phyloP scores from a whole-genome alignment of 345 rosid species.

The Durio zibethinus region DNA sequence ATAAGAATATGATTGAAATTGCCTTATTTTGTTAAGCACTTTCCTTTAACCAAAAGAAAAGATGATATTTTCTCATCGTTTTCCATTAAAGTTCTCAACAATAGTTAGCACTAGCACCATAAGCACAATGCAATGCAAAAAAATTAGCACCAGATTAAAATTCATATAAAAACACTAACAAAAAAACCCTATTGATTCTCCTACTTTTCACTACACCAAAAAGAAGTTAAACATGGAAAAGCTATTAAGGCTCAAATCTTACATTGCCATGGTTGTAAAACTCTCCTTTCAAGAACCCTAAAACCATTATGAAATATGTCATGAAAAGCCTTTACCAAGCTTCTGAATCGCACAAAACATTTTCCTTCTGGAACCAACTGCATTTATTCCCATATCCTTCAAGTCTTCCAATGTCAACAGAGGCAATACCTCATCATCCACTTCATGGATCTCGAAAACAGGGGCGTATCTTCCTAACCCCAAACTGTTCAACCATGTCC shows the following conservation, averaged over 20 bases:
- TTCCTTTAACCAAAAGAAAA: slow-evolving; percentile 4
- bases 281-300: slow-evolving; percentile 25
- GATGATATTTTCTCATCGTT: not conserved
- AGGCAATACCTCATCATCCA: slow-evolving; percentile 79
- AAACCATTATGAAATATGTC: slow-evolving; percentile 27
- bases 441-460: slow-evolving; percentile 77
- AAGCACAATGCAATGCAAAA: slow-evolving; percentile 14
- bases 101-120: not conserved
- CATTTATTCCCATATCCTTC: slow-evolving; percentile 87
- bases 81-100: not conserved
- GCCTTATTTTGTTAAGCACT: slow-evolving; percentile 3
- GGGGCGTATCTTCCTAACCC: slow-evolving; percentile 77
- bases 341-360: slow-evolving; percentile 75
- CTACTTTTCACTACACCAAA: slow-evolving; percentile 18
- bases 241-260: slow-evolving; percentile 30
- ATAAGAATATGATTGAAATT: not conserved
- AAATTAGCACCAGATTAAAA: slow-evolving; percentile 8
- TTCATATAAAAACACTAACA: slow-evolving; percentile 13
- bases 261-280: slow-evolving; percentile 42
- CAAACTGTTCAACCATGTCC: slow-evolving; percentile 56
- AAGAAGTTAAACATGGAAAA: slow-evolving; percentile 14
- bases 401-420: slow-evolving; percentile 82
- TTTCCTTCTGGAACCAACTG: slow-evolving; percentile 82
- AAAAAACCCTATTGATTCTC: slow-evolving; percentile 28
- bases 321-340: slow-evolving; percentile 72